Evolutionary conservation across 2,329 filamentous ascomycete genomes (phyloP), one percentile per base, ranked within the genome.

Genomic region (Metarhizium robertsii): DNA sequence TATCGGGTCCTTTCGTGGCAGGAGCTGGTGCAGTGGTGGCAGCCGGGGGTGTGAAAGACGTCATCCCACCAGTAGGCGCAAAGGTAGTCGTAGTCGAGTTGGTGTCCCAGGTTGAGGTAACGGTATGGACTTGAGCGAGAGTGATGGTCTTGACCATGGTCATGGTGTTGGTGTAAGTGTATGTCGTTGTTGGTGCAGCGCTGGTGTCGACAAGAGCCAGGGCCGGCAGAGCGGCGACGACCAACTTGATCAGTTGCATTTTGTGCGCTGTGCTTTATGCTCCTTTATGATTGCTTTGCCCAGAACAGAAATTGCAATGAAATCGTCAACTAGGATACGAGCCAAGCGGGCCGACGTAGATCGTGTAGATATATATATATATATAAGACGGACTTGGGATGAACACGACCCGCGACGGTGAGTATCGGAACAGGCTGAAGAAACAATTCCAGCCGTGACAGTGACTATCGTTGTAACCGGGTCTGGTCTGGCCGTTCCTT

Each of bases 101-200:
- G 56, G 69, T 62, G 55, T 62, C 58, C 36, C 63, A 65, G 32
- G 32, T 51, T 20, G 68, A 64, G 48, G 68, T 69, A 55, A 72
- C 62, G 43, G 72, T 75, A 64, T 76, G 63, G 38, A 77, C 72
- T 64, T 71, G 67, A 49, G 74, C 74, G 58, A 83, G 74, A 49
- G 75, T 80, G 66, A 79, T 65, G 51, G 77, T 80, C 65, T 75
- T 76, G 64, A 77, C 80, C 62, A 77, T 63, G 49, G 74, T 76
- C 55, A 72, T 71, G 45, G 79, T 83, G 30, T 72, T 72, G 18
- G 79, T 82, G 50, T 69, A 70, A 30, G 76, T 73, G 47, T 73
- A 74, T 25, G 75, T 78, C 18, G 75, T 73, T 47, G 74, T 73
- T 29, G 38, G 59, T 20, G 53, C 60, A n/a, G 32, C 43, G 29